A percentile compares a stretch with the other conserved stretches of the same genome.
Evolutionary conservation across 495 filamentous ascomycete genomes (phyloP).

Genomic region (Tuber indicum): DNA sequence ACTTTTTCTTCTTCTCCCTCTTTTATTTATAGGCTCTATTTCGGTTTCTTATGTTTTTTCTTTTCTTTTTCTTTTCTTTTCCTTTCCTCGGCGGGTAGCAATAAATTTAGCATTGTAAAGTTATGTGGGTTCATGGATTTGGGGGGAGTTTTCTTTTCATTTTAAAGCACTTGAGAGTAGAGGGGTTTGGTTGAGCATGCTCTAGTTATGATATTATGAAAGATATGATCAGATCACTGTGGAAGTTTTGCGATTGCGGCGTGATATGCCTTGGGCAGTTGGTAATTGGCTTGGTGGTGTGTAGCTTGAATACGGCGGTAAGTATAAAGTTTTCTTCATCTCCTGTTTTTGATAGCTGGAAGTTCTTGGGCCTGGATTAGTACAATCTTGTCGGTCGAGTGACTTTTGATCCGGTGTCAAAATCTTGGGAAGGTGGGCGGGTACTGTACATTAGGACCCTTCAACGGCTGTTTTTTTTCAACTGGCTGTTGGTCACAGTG

Average conservation of each 20-base stretch:
- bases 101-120: neutral
- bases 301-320: neutral
- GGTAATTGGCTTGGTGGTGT: neutral
- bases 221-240: neutral
- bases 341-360: neutral
- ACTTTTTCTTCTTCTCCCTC: constrained; percentile 1
- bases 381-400: neutral
- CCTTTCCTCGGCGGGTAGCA: neutral
- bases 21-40: constrained; percentile 4
- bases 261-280: neutral
- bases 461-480: no score
- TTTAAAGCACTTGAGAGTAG: neutral
- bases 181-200: neutral
- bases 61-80: constrained; percentile 42
- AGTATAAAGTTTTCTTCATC: neutral
- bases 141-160: neutral
- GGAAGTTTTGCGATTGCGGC: neutral
- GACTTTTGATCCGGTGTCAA: neutral
- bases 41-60: constrained; percentile 46
- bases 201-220: neutral
- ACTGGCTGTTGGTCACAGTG: no score
- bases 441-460: no score
- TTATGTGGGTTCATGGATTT: neutral
- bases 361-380: neutral
- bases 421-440: no score